Evolutionary conservation across 1,139 yeast genomes (phyloP).

Genomic region (Yarrowia galli): DNA sequence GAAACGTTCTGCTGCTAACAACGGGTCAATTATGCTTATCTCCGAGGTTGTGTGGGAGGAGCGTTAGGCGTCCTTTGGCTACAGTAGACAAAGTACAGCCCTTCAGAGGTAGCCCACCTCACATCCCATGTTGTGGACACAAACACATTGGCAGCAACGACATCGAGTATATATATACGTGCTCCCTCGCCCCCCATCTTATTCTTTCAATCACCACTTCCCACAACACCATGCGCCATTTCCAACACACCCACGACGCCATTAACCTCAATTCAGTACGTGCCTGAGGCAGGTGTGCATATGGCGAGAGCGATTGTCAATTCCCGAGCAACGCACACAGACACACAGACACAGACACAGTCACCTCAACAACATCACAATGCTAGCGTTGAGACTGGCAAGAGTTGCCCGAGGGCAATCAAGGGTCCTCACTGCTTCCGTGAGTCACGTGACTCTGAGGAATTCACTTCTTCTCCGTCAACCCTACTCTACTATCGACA

Average conservation of each 20-base stretch:
- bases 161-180: background rate
- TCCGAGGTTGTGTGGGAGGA: too few species aligned
- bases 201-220: too few species aligned
- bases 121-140: background rate
- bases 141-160: background rate
- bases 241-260: background rate
- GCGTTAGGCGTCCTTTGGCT: too few species aligned
- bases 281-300: conserved; percentile 27
- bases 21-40: conserved; percentile 19
- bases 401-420: background rate
- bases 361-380: background rate
- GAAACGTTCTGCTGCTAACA: background rate
- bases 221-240: background rate
- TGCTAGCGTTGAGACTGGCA: conserved; percentile 25
- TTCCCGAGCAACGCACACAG: background rate
- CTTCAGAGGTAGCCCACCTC: too few species aligned
- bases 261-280: conserved; percentile 21
- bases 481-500: conserved; percentile 4
- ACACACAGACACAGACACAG: background rate
- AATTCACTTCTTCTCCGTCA: too few species aligned
- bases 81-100: too few species aligned
- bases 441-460: conserved; percentile 5
- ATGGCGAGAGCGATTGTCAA: background rate
- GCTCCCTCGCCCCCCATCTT: too few species aligned
- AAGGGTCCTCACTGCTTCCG: too few species aligned